A percentile compares a stretch with the other conserved stretches of the same genome.
These are phyloP conservation scores for Xylaria arbuscula DNA, from an alignment of 2,329 filamentous ascomycete genomes.

Conservation along the genomic window DNA sequence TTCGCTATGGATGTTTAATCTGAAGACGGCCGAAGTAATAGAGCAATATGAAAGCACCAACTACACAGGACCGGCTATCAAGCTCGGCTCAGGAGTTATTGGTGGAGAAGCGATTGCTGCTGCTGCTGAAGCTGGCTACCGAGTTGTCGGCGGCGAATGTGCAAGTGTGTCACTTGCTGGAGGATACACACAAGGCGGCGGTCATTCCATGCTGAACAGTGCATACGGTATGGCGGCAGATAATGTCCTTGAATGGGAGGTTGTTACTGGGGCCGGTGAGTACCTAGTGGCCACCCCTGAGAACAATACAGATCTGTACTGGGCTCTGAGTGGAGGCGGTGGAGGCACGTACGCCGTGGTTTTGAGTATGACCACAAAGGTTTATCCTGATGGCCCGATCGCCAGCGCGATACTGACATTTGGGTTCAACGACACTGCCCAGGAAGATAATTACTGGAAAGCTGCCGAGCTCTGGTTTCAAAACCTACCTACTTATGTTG, in stretches of 20 bases:
- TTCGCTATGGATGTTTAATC: conserved; percentile 50
- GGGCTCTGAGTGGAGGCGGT: conserved; percentile 60
- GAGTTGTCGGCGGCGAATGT: conserved; percentile 8
- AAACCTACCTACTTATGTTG: neutral
- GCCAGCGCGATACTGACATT: neutral
- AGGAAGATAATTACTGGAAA: conserved; percentile 12
- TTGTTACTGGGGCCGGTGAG: conserved; percentile 58
- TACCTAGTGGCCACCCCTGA: conserved; percentile 54
- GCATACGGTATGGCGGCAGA: conserved; percentile 61
- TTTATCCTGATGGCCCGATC: conserved; percentile 2
- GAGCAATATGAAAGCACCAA: conserved; percentile 46
- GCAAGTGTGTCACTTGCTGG: neutral
- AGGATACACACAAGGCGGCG: conserved; percentile 55
- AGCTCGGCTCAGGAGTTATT: conserved; percentile 65
- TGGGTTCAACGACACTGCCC: neutral
- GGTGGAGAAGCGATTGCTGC: conserved; percentile 62
- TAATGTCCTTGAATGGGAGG: conserved; percentile 58
- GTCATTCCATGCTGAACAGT: conserved; percentile 61
- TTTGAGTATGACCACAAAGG: neutral
- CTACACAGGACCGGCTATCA: conserved; percentile 62
- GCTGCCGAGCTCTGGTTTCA: conserved; percentile 11
- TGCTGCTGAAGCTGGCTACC: conserved; percentile 57
- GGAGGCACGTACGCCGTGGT: conserved; percentile 56
- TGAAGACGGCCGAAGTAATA: conserved; percentile 48
- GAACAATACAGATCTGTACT: conserved; percentile 59